Conservation (phyloP, 2,329 filamentous ascomycete genomes). For the Ophiostoma sp. region DNA sequence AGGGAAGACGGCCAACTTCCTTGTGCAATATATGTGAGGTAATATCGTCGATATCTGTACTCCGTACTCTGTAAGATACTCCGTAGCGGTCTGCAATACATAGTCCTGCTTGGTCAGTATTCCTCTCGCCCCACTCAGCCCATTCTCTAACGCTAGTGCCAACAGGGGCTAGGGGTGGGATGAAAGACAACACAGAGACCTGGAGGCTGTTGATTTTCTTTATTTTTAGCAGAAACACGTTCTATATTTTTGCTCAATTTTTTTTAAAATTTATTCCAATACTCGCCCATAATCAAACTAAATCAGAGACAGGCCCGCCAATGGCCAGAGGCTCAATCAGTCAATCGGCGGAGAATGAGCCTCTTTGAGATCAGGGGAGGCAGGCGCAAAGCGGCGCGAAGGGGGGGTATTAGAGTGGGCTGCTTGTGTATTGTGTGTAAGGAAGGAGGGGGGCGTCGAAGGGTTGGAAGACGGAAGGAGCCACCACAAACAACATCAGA, state of each 20-base stretch:
- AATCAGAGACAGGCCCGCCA: background rate
- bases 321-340: background rate
- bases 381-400: slow-evolving; percentile 3
- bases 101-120: background rate
- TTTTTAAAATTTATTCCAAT: background rate
- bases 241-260: background rate
- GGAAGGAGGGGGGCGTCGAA: background rate
- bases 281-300: background rate
- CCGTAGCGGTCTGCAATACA: background rate
- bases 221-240: background rate
- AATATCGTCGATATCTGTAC: background rate
- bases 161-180: slow-evolving; percentile 6
- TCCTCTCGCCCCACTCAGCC: background rate
- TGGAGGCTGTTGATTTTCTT: background rate
- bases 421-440: background rate
- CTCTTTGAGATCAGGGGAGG: slow-evolving; percentile 8
- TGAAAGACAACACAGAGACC: slow-evolving; percentile 3
- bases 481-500: background rate
- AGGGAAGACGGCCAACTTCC: background rate
- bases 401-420: background rate
- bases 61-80: no score
- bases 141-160: slow-evolving; percentile 10
- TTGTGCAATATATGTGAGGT: background rate
- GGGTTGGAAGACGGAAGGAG: background rate
- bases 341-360: background rate